Evolutionary conservation across 2,329 filamentous ascomycete species (phyloP).

Genomic region (Ophiostoma perfectum): DNA sequence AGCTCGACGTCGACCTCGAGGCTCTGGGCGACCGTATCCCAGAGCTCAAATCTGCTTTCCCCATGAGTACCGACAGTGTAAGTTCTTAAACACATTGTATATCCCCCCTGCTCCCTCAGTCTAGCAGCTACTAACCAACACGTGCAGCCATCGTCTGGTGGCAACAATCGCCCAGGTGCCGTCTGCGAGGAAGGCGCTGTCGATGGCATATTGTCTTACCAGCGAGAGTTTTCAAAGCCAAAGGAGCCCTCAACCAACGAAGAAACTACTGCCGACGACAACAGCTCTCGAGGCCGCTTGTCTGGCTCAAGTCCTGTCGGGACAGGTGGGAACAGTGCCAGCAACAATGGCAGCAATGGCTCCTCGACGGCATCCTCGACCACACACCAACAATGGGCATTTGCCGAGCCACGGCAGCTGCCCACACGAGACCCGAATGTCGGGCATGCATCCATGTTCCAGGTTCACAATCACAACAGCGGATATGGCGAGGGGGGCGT

Average conservation of each 20-base stretch:
- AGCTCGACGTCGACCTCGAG: conserved; percentile 87
- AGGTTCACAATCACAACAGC: conserved; percentile 23
- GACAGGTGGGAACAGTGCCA: background rate
- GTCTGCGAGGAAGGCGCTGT: conserved; percentile 28
- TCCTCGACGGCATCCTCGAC: conserved; percentile 12
- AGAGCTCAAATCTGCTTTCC: conserved; percentile 50
- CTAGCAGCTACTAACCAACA: background rate
- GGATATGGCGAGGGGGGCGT: conserved; percentile 20
- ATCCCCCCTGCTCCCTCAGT: background rate
- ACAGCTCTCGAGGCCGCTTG: conserved; percentile 1
- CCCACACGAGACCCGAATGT: conserved; percentile 31
- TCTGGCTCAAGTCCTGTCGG: conserved; percentile 21
- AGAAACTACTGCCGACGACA: conserved; percentile 16
- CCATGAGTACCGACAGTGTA: conserved; percentile 49
- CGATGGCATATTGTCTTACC: conserved; percentile 41
- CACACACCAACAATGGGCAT: conserved; percentile 34
- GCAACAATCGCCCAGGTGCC: conserved; percentile 20
- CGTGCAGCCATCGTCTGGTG: conserved; percentile 25
- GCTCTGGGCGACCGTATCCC: conserved; percentile 59
- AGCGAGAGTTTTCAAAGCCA: conserved; percentile 23
- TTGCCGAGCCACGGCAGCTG: conserved; percentile 36
- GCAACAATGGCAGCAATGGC: background rate
- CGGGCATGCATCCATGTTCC: conserved; percentile 25
- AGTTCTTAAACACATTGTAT: conserved; percentile 30
- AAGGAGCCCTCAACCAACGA: conserved; percentile 13